Evolutionary conservation across 2,329 filamentous ascomycete species (phyloP).

Genomic region (Ceratocystis ficicola): DNA sequence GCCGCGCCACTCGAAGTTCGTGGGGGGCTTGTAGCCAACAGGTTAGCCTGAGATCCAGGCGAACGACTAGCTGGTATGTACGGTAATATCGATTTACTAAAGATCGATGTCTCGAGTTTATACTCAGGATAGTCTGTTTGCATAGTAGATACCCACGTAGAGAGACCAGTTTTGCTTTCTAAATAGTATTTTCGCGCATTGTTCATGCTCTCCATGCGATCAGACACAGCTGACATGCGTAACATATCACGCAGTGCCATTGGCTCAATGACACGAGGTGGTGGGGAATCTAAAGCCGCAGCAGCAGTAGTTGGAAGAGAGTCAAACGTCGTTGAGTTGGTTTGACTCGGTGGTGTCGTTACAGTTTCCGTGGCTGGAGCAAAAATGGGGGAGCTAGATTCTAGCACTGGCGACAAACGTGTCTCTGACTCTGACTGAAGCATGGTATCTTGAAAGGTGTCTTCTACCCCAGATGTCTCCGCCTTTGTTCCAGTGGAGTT

Average conservation of each 20-base stretch:
- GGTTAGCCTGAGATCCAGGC: not conserved
- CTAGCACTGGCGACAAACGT: not conserved
- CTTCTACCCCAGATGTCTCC: not conserved
- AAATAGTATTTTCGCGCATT: constrained; percentile 17
- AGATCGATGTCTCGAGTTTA: constrained; percentile 30
- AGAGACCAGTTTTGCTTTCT: constrained; percentile 8
- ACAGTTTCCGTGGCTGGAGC: not conserved
- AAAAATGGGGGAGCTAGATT: not conserved
- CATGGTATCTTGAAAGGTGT: not conserved
- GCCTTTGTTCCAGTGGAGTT: not conserved
- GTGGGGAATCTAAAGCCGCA: constrained; percentile 14
- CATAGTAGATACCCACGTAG: constrained; percentile 18
- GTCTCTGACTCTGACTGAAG: not conserved
- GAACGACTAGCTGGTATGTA: not conserved
- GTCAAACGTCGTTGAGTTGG: constrained; percentile 5
- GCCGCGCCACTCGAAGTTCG: not conserved
- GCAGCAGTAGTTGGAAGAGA: constrained; percentile 13
- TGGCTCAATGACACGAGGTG: constrained; percentile 13
- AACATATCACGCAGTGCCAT: constrained; percentile 16
- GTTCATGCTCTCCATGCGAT: constrained; percentile 16
- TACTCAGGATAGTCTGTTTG: constrained; percentile 37
- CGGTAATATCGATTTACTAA: constrained; percentile 23
- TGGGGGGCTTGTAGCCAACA: not conserved
- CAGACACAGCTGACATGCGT: not conserved
- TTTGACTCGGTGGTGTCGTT: constrained; percentile 8